A percentile compares a stretch with the other conserved stretches of the same genome.
Conservation (phyloP, 441 rosid genomes). For the Syzygium syzygioides region DNA sequence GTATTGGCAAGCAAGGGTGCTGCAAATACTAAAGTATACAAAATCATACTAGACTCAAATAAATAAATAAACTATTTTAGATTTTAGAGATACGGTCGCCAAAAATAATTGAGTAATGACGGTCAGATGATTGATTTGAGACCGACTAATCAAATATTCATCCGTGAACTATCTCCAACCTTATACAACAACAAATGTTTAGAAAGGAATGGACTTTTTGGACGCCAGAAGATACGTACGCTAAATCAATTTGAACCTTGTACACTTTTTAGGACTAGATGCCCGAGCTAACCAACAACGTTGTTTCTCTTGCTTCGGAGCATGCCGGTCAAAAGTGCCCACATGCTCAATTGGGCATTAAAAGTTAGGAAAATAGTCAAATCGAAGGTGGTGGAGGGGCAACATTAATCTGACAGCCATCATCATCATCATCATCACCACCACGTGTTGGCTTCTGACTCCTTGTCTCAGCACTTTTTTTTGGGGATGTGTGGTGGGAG, state of each 20-base stretch:
- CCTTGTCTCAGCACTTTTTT: not conserved
- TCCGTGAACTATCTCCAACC: not conserved
- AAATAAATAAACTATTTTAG: not conserved
- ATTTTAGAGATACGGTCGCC: accelerated
- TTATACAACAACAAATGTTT: not conserved
- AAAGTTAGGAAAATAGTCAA: not conserved
- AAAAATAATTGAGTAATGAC: not conserved
- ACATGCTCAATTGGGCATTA: not conserved
- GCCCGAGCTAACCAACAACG: not conserved
- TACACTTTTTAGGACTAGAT: not conserved
- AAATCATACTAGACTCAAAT: not conserved
- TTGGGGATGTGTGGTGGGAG: too few relatives aligned
- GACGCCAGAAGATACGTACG: not conserved
- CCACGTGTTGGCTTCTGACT: not conserved
- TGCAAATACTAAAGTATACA: not conserved
- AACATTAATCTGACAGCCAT: not conserved
- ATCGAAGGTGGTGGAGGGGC: not conserved
- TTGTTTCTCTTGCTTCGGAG: not conserved
- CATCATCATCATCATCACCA: not conserved
- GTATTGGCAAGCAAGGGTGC: not conserved
- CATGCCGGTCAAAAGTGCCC: not conserved
- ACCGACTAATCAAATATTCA: not conserved
- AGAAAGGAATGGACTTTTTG: not conserved
- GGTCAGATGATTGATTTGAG: not conserved
- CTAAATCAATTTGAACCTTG: not conserved